Conservation (phyloP, 805 yeast genomes). For the Saturnispora besseyi region DNA sequence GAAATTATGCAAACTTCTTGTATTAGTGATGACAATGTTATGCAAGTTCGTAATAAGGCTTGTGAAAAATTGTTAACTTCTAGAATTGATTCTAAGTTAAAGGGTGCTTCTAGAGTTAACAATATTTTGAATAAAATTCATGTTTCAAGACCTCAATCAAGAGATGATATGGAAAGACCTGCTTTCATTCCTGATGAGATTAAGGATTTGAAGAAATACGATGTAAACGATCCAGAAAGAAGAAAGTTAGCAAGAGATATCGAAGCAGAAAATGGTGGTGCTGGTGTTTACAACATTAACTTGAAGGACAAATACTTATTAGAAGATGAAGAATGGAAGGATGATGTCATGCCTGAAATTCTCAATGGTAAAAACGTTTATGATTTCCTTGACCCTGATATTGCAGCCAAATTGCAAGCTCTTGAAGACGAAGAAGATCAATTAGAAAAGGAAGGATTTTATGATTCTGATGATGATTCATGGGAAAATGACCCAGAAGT, state of each 20-base stretch:
- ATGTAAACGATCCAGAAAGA: constrained; percentile 72
- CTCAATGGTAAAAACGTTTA: constrained; percentile 94
- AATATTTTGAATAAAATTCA: constrained; percentile 92
- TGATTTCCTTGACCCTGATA: constrained; percentile 95
- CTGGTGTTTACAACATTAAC: constrained; percentile 94
- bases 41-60: constrained; percentile 93
- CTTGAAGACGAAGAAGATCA: constrained; percentile 96
- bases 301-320: constrained; percentile 84
- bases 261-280: constrained; percentile 95
- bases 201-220: constrained; percentile 53
- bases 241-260: constrained; percentile 76
- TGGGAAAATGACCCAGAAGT: constrained; percentile 53
- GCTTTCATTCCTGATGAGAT: constrained; percentile 79
- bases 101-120: constrained; percentile 82
- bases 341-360: constrained; percentile 94
- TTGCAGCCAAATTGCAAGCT: constrained; percentile 85
- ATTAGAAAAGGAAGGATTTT: constrained; percentile 89
- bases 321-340: constrained; percentile 97
- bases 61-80: constrained; percentile 94
- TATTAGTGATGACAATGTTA: constrained; percentile 86
- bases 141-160: constrained; percentile 79
- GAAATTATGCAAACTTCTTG: constrained; percentile 93
- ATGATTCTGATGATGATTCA: constrained; percentile 71
- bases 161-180: constrained; percentile 78
- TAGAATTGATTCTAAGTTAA: constrained; percentile 92